Percentiles rank a stretch among this genome's conserved stretches.
Evolutionary conservation across 164 flowering plant genomes (phyloP).

Genomic region (Magnolia kwangsiensis): DNA sequence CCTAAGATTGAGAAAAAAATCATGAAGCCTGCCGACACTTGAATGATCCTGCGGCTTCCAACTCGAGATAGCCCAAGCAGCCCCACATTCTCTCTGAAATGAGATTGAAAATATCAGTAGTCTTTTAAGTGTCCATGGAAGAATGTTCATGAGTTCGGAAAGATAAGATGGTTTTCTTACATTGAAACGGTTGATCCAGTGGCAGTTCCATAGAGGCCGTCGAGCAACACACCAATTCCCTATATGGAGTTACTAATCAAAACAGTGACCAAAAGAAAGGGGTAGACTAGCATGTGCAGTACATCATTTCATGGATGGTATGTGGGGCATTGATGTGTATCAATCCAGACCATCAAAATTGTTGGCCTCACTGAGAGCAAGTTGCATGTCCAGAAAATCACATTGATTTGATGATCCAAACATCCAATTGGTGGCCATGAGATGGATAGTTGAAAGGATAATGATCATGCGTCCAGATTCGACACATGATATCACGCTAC

Average conservation of each 20-base stretch:
- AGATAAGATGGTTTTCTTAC: constrained; percentile 15
- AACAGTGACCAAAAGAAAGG: neutral
- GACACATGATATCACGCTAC: too few relatives aligned
- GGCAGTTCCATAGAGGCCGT: constrained; percentile 35
- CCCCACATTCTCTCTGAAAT: constrained; percentile 55
- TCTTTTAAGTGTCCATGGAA: neutral
- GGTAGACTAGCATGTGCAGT: neutral
- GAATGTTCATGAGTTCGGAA: neutral
- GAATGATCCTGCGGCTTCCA: constrained; percentile 65
- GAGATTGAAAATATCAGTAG: constrained; percentile 2
- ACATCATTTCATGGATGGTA: neutral
- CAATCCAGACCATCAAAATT: neutral
- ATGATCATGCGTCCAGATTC: neutral
- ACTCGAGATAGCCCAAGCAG: constrained; percentile 56
- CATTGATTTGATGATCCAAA: neutral
- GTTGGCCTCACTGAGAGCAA: too few relatives aligned
- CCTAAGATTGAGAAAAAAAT: constrained; percentile 69
- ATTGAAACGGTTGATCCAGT: constrained; percentile 35
- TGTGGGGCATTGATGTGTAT: neutral
- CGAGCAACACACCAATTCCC: constrained; percentile 36
- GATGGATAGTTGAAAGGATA: neutral
- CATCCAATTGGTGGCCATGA: neutral
- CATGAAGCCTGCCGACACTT: constrained; percentile 71
- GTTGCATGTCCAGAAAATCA: neutral
- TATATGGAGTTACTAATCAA: constrained; percentile 4